Evolutionary conservation across 1,284 basidiomycete species (phyloP).

Genomic region (Blastosporella zonata): DNA sequence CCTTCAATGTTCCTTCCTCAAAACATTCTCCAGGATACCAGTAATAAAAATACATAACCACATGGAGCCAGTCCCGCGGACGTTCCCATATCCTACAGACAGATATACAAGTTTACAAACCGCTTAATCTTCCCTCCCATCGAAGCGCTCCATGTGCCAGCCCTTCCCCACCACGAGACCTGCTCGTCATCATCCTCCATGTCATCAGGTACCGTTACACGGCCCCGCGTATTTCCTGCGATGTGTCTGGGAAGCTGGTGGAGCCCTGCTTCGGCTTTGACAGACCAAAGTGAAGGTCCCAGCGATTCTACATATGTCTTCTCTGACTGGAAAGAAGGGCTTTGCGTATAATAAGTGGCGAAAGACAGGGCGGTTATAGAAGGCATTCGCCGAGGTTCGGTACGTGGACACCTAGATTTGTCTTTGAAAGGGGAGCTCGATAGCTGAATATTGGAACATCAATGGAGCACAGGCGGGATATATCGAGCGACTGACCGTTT

Average conservation of each 20-base stretch:
- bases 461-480: background rate
- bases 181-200: background rate
- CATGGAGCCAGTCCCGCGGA: constrained; percentile 1
- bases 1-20: background rate
- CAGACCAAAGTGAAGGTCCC: constrained; percentile 23
- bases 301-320: constrained; percentile 31
- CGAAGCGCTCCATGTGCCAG: constrained; percentile 17
- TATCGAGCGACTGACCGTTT: constrained; percentile 6
- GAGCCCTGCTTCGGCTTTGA: constrained; percentile 17
- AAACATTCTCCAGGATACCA: background rate
- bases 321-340: constrained; percentile 33
- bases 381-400: constrained; percentile 5
- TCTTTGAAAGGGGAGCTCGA: constrained; percentile 1
- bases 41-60: constrained; percentile 3
- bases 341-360: constrained; percentile 25
- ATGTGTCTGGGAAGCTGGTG: constrained; percentile 21
- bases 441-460: constrained; percentile 1
- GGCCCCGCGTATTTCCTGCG: constrained; percentile 7
- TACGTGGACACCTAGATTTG: background rate
- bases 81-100: constrained; percentile 5
- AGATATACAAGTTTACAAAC: constrained; percentile 17
- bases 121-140: constrained; percentile 20
- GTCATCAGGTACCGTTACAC: background rate
- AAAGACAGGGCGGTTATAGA: constrained; percentile 24
- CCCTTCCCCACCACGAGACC: constrained; percentile 16